Evolutionary conservation across 805 yeast species (phyloP), one percentile per base, ranked within the genome.

Genomic region (Suhomyces tanzawaensis): DNA sequence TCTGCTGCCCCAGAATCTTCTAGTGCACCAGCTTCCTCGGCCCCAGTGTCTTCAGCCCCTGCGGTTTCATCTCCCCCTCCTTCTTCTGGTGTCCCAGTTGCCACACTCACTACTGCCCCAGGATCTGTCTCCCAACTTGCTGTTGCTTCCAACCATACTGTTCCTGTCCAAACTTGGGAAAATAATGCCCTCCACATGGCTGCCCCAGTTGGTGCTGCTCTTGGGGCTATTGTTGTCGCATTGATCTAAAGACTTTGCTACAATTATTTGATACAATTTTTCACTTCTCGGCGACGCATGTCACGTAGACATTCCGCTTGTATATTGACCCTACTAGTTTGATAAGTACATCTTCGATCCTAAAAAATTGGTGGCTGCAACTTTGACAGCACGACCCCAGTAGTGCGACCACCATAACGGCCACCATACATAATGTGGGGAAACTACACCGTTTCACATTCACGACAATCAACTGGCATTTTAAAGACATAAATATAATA

Each of bases 191-290:
- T 37, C 11, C 29, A 34, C 7, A 40, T 41, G 25, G 4, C 35
- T 12, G 56, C 49, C 16, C 65, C 69, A 31, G 52, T 52, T 8
- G 65, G 69, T 29, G 66, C 60, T 28, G 38, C 53, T 13, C 19
- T 64, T 12, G 69, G 66, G n/a, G 62, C 58, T 9, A 47, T 51
- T 39, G 69, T 64, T 17, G 37, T 63, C 38, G 61, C 63, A 23
- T 53, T 64, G 39, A 45, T 64, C 44, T 61, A 47, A 48, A 16
- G 11, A 13, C 14, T 34, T 32, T 14, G 19, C 9, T 11, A 14
- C 7, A 7, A n/a, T n/a, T n/a, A n/a, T n/a, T n/a, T n/a, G n/a
- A n/a, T n/a, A n/a, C 30, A n/a, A 12, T 23, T 16, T 25, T 25
- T 33, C 29, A 13, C 29, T n/a, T 21, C 17, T 13, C 7, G n/a